Conservation (phyloP, 108 stramenopile genomes). For the Fistulifera solaris region DNA sequence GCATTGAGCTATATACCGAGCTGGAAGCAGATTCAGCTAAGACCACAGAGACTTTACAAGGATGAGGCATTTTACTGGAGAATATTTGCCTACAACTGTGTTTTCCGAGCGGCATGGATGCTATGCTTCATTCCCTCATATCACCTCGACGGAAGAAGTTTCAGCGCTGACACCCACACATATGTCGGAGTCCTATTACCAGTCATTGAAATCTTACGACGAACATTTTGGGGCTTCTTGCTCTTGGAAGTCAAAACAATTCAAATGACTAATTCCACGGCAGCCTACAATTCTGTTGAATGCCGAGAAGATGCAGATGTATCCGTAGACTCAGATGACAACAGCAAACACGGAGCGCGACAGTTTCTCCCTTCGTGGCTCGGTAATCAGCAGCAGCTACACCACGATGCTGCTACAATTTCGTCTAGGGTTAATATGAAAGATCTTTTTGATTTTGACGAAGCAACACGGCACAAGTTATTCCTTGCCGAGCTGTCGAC, state of each 20-base stretch:
- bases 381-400: constrained; percentile 34
- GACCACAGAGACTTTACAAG: constrained; percentile 63
- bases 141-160: constrained; percentile 56
- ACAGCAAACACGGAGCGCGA: constrained; percentile 1
- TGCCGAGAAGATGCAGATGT: constrained; percentile 22
- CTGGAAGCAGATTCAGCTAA: constrained; percentile 48
- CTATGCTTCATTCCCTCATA: constrained; percentile 75
- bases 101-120: constrained; percentile 79
- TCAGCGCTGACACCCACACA: constrained; percentile 48
- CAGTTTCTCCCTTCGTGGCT: constrained; percentile 36
- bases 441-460: neutral
- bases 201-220: constrained; percentile 57
- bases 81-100: constrained; percentile 44
- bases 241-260: constrained; percentile 76
- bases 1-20: constrained; percentile 26
- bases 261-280: constrained; percentile 44
- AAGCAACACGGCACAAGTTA: constrained; percentile 19
- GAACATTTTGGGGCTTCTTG: constrained; percentile 75
- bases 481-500: constrained; percentile 40
- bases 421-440: neutral
- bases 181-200: constrained; percentile 68
- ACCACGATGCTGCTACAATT: constrained; percentile 26
- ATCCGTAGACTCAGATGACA: constrained; percentile 3
- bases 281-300: constrained; percentile 29
- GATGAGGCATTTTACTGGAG: constrained; percentile 67